Percentiles rank a stretch among this genome's conserved stretches.
phyloP scores from a whole-genome alignment of 371 early-diverging fungal species.

The Haplosporangium sp. region DNA sequence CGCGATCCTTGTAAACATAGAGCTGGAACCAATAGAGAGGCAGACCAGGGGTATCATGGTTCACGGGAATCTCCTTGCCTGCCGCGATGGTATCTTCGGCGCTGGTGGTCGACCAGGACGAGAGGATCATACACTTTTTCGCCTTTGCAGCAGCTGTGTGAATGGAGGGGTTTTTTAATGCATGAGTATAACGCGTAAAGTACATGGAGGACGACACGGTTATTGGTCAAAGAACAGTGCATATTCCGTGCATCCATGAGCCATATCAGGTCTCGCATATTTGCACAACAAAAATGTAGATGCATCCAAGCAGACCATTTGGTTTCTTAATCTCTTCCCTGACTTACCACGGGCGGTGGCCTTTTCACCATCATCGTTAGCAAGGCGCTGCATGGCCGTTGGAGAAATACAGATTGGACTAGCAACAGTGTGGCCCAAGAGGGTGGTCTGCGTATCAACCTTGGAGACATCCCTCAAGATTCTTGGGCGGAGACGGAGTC shows the following conservation, averaged over 20 bases:
- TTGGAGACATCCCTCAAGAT: conserved; percentile 80
- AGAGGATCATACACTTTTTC: conserved; percentile 66
- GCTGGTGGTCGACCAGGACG: conserved; percentile 64
- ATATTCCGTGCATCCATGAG: too few species aligned
- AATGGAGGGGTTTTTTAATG: not conserved
- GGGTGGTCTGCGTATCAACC: conserved; percentile 69
- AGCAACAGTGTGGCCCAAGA: conserved; percentile 65
- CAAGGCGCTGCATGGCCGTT: conserved; percentile 70
- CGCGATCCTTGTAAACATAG: conserved; percentile 88
- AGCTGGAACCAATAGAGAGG: conserved; percentile 88
- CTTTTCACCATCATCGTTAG: conserved; percentile 69
- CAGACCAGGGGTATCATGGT: conserved; percentile 54
- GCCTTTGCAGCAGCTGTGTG: conserved; percentile 47
- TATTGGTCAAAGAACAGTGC: not conserved
- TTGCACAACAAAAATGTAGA: too few species aligned
- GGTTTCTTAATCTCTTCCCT: not conserved
- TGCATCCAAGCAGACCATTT: too few species aligned
- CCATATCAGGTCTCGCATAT: too few species aligned
- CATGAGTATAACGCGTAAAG: not conserved
- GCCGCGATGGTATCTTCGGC: conserved; percentile 68
- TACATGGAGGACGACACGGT: not conserved
- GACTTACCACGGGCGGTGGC: conserved; percentile 67
- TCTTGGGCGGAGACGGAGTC: conserved; percentile 82
- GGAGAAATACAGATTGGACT: conserved; percentile 61
- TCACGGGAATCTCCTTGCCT: conserved; percentile 40